These are phyloP conservation scores for Xylaria flabelliformis DNA, from an alignment of 495 filamentous ascomycete species.

Conservation along the genomic window DNA sequence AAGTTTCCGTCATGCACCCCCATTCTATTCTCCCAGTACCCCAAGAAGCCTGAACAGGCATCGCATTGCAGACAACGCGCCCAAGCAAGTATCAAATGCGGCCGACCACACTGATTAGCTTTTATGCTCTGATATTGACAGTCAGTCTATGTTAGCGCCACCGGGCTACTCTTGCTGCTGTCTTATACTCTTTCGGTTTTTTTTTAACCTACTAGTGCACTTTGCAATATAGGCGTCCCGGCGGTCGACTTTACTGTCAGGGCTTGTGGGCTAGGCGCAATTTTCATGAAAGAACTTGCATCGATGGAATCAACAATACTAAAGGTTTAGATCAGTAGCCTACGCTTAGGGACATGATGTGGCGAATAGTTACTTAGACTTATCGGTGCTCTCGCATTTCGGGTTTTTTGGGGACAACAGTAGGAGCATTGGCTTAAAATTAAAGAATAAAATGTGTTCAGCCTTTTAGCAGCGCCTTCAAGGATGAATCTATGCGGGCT, in stretches of 20 bases:
- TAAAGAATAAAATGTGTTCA: slow-evolving; percentile 1
- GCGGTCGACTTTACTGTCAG: background rate
- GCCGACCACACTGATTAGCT: slow-evolving; percentile 1
- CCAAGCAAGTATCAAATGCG: slow-evolving; percentile 25
- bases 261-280: background rate
- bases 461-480: background rate
- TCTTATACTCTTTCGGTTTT: background rate
- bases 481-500: background rate
- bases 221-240: background rate
- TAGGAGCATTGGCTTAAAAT: background rate
- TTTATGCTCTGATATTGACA: background rate
- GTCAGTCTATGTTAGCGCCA: slow-evolving; percentile 1
- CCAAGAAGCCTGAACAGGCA: slow-evolving; percentile 51
- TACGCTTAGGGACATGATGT: background rate
- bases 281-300: background rate
- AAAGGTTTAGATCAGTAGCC: background rate
- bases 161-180: background rate
- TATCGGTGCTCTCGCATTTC: background rate
- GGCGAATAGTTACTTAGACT: background rate
- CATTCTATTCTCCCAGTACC: slow-evolving; percentile 40
- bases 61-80: slow-evolving; percentile 31
- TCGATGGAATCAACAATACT: background rate
- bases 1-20: slow-evolving; percentile 44
- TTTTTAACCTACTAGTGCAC: background rate
- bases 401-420: background rate